These are phyloP conservation scores for Syncephalastrum racemosum DNA, from an alignment of 371 early-diverging fungal species.

Conservation along the genomic window DNA sequence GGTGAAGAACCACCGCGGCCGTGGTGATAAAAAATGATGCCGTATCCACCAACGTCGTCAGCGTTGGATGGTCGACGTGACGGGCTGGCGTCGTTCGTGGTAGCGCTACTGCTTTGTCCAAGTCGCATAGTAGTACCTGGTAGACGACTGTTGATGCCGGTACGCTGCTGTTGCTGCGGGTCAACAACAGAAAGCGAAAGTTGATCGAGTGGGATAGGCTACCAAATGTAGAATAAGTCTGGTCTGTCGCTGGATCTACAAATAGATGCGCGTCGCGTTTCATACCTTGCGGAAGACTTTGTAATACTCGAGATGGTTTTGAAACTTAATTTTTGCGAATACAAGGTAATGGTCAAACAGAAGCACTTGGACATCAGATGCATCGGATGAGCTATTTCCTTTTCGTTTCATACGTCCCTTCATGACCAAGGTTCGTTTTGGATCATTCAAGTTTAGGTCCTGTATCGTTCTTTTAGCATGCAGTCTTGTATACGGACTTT, in stretches of 20 bases:
- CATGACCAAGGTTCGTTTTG: conserved; percentile 70
- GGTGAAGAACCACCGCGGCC: conserved; percentile 65
- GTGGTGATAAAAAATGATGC: conserved; percentile 74
- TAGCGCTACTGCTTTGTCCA: too few relatives aligned
- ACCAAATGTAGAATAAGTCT: conserved; percentile 2
- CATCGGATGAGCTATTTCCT: conserved; percentile 58
- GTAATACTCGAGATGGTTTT: conserved; percentile 30
- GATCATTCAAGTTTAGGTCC: conserved; percentile 73
- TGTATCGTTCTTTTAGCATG: conserved; percentile 19
- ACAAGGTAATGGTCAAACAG: conserved; percentile 89
- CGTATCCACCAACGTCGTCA: conserved; percentile 55
- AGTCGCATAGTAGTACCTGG: background rate
- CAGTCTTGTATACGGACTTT: background rate
- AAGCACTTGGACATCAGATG: conserved; percentile 71
- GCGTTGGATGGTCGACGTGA: conserved; percentile 36
- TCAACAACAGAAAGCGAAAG: conserved; percentile 18
- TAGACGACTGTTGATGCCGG: conserved; percentile 1
- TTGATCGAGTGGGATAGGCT: conserved; percentile 22
- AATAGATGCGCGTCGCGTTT: conserved; percentile 20
- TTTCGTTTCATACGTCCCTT: conserved; percentile 77
- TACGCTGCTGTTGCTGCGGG: conserved; percentile 34
- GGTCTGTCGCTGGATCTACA: background rate
- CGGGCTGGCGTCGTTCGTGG: too few relatives aligned
- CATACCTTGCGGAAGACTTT: conserved; percentile 30
- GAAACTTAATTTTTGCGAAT: conserved; percentile 63